Percentiles rank a stretch among this genome's conserved stretches.
phyloP scores from a whole-genome alignment of 495 filamentous ascomycete species.

The Lophiotrema nucula region DNA sequence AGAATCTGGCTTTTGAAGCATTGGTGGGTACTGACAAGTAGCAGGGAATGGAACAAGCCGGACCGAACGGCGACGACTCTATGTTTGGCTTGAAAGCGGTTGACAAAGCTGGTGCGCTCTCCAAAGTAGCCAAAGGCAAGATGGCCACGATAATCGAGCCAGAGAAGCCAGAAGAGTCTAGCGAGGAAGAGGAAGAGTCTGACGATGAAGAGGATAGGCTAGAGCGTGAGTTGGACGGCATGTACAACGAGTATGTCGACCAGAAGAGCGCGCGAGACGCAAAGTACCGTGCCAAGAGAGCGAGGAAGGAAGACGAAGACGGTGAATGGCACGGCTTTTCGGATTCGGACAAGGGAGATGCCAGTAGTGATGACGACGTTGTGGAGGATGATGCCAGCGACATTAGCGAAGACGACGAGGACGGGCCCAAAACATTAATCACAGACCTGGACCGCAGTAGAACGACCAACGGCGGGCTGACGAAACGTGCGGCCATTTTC shows the following conservation, averaged over 20 bases:
- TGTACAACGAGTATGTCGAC: constrained; percentile 86
- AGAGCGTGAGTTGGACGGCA: constrained; percentile 76
- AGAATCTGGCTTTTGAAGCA: too few relatives aligned
- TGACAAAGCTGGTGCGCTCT: constrained; percentile 68
- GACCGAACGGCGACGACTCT: constrained; percentile 68
- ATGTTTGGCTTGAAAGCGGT: constrained; percentile 82
- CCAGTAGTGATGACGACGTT: constrained; percentile 40
- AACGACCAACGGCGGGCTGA: constrained; percentile 56
- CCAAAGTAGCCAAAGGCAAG: constrained; percentile 71
- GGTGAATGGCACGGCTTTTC: constrained; percentile 92
- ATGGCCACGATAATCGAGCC: constrained; percentile 61
- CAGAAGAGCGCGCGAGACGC: constrained; percentile 73
- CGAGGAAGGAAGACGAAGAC: constrained; percentile 75
- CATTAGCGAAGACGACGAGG: constrained; percentile 56
- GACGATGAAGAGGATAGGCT: constrained; percentile 80
- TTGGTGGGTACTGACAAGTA: too few relatives aligned
- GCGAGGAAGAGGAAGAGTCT: constrained; percentile 60
- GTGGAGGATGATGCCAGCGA: constrained; percentile 53
- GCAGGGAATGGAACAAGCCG: constrained; percentile 88
- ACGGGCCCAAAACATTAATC: constrained; percentile 46
- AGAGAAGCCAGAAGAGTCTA: constrained; percentile 50
- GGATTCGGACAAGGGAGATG: constrained; percentile 51
- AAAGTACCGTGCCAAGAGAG: constrained; percentile 85
- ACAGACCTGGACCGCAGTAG: constrained; percentile 52
- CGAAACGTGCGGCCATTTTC: constrained; percentile 80